Evolutionary conservation across 345 rosid species (phyloP).

Genomic region (Dimocarpus longan): DNA sequence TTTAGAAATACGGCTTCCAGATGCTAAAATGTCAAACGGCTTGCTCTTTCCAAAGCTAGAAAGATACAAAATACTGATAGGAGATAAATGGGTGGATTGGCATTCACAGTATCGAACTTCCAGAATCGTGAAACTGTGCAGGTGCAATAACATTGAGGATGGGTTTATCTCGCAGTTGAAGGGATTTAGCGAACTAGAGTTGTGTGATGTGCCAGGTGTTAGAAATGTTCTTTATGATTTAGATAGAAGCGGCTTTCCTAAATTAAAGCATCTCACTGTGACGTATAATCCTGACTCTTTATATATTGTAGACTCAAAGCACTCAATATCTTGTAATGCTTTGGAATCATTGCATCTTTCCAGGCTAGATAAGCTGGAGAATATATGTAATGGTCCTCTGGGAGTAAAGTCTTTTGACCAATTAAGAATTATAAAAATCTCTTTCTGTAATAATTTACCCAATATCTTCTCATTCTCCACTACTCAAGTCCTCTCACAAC

Average conservation of each 20-base stretch:
- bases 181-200: background rate
- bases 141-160: background rate
- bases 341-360: slow-evolving; percentile 19
- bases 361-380: slow-evolving; percentile 10
- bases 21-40: background rate
- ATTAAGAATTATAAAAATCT: slow-evolving; percentile 13
- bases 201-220: background rate
- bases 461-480: slow-evolving; percentile 23
- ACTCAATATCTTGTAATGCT: background rate
- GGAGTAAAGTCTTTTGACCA: slow-evolving; percentile 12
- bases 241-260: slow-evolving; percentile 14
- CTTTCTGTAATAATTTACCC: slow-evolving; percentile 2
- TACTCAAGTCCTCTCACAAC: slow-evolving; percentile 13
- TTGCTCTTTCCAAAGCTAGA: background rate
- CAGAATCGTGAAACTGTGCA: slow-evolving; percentile 21
- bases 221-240: slow-evolving; percentile 14
- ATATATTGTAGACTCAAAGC: slow-evolving; percentile 2
- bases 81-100: background rate
- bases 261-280: slow-evolving; percentile 12
- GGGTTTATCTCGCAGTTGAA: background rate
- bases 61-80: background rate
- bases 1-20: slow-evolving; percentile 13
- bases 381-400: slow-evolving; percentile 14
- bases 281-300: background rate
- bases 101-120: background rate